These are phyloP conservation scores for Bondarzewia mesenterica DNA, from an alignment of 1,284 basidiomycete genomes.

Conservation along the genomic window DNA sequence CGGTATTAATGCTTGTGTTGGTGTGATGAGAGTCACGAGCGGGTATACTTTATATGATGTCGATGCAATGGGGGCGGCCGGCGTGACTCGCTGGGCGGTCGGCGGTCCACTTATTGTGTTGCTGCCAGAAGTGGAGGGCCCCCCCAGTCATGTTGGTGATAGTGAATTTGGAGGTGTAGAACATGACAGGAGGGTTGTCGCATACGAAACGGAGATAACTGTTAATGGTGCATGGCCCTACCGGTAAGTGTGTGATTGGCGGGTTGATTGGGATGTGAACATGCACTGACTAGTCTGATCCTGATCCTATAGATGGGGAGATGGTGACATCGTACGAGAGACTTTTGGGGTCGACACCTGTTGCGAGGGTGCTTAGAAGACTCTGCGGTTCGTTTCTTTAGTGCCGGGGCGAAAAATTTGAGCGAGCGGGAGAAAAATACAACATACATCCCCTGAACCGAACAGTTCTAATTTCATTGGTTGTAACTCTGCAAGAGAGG, in stretches of 20 bases:
- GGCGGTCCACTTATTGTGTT: conserved; percentile 1
- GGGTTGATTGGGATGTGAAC: not conserved
- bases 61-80: not conserved
- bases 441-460: conserved; percentile 29
- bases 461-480: conserved; percentile 34
- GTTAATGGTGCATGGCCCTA: not conserved
- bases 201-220: conserved; percentile 25
- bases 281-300: conserved; percentile 24
- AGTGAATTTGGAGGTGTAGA: conserved; percentile 33
- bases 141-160: conserved; percentile 25
- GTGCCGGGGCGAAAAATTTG: no score
- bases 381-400: no score
- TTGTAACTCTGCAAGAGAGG: conserved; percentile 31
- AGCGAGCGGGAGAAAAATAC: not conserved
- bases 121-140: conserved; percentile 18
- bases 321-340: conserved; percentile 20
- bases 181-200: conserved; percentile 15
- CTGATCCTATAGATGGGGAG: conserved; percentile 20
- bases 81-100: conserved; percentile 1
- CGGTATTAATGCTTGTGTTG: not conserved
- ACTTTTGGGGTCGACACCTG: conserved; percentile 24
- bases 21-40: not conserved
- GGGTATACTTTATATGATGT: not conserved
- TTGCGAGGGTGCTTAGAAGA: conserved; percentile 24
- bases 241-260: not conserved